Evolutionary conservation across 202 grass and related monocot genomes (phyloP).

Genomic region (Hordeum pubiflorum): DNA sequence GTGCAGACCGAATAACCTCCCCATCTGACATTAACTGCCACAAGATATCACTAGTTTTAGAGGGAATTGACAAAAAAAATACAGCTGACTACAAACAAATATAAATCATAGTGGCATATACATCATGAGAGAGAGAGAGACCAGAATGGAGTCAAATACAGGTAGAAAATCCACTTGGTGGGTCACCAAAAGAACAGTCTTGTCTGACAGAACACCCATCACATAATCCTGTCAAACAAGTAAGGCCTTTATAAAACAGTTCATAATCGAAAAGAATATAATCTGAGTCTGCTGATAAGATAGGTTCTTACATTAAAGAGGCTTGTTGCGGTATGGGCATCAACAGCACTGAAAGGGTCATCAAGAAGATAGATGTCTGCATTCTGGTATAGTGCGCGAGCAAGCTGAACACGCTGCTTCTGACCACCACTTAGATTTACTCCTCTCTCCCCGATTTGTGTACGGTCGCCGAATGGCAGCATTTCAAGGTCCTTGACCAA

Average conservation of each 20-base stretch:
- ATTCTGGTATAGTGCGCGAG: slow-evolving; percentile 86
- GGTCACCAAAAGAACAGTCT: slow-evolving; percentile 82
- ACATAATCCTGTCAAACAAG: slow-evolving; percentile 69
- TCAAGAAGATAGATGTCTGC: slow-evolving; percentile 90
- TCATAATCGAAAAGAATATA: background rate
- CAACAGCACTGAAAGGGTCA: slow-evolving; percentile 97
- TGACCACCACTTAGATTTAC: slow-evolving; percentile 94
- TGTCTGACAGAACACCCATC: slow-evolving; percentile 70
- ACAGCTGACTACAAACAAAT: background rate
- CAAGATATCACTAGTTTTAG: background rate
- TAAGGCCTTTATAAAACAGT: background rate
- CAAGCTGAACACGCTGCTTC: slow-evolving; percentile 89
- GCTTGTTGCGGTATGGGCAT: slow-evolving; percentile 83
- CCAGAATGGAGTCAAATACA: slow-evolving; percentile 78
- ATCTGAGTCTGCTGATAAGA: background rate
- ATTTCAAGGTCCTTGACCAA: slow-evolving; percentile 78
- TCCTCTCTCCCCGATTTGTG: slow-evolving; percentile 93
- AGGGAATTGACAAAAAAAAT: background rate
- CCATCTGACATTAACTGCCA: slow-evolving; percentile 89
- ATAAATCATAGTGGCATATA: background rate
- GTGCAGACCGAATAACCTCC: slow-evolving; percentile 45
- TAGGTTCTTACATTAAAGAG: slow-evolving; percentile 66
- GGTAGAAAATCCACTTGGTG: slow-evolving; percentile 98
- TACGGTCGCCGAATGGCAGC: slow-evolving; percentile 65
- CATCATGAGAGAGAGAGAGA: background rate